Conservation (phyloP, 108 stramenopile species). For the Craspedostauros australis region DNA sequence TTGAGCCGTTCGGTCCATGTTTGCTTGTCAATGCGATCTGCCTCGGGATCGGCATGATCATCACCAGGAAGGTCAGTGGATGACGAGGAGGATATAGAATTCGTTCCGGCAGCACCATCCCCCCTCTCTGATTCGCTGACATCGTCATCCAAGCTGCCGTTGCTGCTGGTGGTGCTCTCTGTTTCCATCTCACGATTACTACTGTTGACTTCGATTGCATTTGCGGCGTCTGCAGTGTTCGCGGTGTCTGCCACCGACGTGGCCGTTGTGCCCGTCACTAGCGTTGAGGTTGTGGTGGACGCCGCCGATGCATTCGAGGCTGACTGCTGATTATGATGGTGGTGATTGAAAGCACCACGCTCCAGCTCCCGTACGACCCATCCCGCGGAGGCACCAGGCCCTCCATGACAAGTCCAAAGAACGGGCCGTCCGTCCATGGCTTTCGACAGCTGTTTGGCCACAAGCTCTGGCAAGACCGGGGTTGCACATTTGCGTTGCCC, state of each 20-base stretch:
- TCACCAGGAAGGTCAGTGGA: neutral
- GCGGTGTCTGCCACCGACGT: no score
- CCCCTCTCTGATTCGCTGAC: no score
- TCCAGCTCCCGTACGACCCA: slow-evolving; percentile 35
- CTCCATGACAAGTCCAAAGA: slow-evolving; percentile 45
- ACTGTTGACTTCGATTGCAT: no score
- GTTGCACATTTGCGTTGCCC: slow-evolving; percentile 29
- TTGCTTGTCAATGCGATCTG: no score
- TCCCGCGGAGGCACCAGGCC: slow-evolving; percentile 31
- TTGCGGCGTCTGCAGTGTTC: no score
- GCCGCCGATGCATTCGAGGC: neutral
- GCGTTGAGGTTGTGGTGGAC: no score
- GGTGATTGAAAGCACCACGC: neutral
- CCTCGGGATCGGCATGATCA: neutral
- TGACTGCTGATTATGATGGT: neutral
- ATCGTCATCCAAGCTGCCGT: no score
- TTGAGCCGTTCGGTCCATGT: slow-evolving; percentile 4
- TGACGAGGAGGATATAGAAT: neutral
- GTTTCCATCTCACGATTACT: no score
- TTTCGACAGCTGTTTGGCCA: slow-evolving; percentile 39
- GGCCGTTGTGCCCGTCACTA: no score
- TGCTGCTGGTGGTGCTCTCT: no score
- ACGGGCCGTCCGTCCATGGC: slow-evolving; percentile 32
- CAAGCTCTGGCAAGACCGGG: slow-evolving; percentile 43
- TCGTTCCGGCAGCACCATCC: neutral